Percentiles rank a stretch among this genome's conserved stretches.
phyloP scores from a whole-genome alignment of 495 filamentous ascomycete genomes.

The Pyrenula massariospora region DNA sequence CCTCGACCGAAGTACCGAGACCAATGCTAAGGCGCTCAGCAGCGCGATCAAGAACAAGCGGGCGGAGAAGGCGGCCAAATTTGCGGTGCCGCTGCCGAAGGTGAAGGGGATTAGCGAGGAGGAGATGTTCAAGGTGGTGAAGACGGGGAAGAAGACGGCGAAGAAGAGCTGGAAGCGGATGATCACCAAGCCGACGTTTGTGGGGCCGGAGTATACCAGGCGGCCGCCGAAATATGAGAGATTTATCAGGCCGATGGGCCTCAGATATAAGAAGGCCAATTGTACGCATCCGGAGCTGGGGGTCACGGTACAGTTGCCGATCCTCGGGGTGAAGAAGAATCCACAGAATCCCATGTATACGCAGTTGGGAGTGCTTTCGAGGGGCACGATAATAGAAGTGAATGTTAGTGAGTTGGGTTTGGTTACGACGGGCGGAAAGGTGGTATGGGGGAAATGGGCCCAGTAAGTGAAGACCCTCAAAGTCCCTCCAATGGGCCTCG shows the following conservation, averaged over 20 bases:
- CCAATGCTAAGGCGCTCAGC: constrained; percentile 78
- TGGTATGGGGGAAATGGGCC: constrained; percentile 82
- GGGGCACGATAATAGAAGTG: constrained; percentile 91
- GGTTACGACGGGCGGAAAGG: constrained; percentile 86
- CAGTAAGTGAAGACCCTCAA: constrained; percentile 24
- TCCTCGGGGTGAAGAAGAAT: constrained; percentile 96
- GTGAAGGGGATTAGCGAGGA: constrained; percentile 89
- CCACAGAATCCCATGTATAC: constrained; percentile 92
- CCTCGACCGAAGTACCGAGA: constrained; percentile 76
- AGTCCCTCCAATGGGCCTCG: no score
- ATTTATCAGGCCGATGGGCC: constrained; percentile 61
- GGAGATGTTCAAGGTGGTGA: constrained; percentile 97
- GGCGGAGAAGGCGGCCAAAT: constrained; percentile 89
- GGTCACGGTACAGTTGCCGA: constrained; percentile 87
- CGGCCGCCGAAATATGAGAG: constrained; percentile 52
- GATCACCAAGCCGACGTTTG: constrained; percentile 87
- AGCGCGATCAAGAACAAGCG: constrained; percentile 83
- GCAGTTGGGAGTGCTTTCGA: constrained; percentile 84
- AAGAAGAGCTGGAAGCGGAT: constrained; percentile 88
- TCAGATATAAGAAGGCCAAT: constrained; percentile 90
- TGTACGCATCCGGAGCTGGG: constrained; percentile 75
- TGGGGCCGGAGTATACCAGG: constrained; percentile 84
- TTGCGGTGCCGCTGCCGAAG: constrained; percentile 86
- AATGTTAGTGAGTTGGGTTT: constrained; percentile 90
- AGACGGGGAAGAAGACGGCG: constrained; percentile 77